phyloP scores from a whole-genome alignment of 176 grass and related monocot genomes.

The Zizania latifolia region DNA sequence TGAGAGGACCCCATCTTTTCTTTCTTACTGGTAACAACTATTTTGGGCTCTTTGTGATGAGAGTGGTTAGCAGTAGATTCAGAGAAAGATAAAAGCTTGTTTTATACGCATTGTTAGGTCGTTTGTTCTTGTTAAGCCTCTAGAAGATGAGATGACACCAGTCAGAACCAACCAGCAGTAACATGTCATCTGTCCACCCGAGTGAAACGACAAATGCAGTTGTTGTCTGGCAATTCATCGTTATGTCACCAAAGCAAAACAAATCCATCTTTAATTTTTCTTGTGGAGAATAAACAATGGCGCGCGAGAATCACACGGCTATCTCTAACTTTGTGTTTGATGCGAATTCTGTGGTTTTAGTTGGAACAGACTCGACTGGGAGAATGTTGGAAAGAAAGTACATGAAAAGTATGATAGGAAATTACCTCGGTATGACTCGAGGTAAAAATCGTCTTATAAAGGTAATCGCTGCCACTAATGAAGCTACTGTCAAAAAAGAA shows the following conservation, averaged over 20 bases:
- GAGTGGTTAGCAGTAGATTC: constrained; percentile 34
- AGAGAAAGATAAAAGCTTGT: constrained; percentile 20
- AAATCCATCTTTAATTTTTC: background rate
- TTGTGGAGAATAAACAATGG: constrained; percentile 7
- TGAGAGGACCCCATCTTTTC: background rate
- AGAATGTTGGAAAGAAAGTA: background rate
- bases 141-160: constrained; percentile 17
- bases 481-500: background rate
- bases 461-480: background rate
- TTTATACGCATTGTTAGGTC: constrained; percentile 15
- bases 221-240: constrained; percentile 10
- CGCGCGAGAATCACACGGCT: background rate
- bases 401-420: background rate
- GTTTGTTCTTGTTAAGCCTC: background rate
- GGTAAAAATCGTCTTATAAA: background rate
- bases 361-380: background rate
- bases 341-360: background rate
- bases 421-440: background rate
- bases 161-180: constrained; percentile 20
- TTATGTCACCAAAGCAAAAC: constrained; percentile 23
- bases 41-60: background rate
- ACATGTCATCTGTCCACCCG: constrained; percentile 8
- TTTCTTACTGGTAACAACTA: constrained; percentile 6
- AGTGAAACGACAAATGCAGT: constrained; percentile 28
- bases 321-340: background rate